Percentiles rank a stretch among this genome's conserved stretches.
Conservation (phyloP, 129 eudicot genomes). For the Lactuca saligna region DNA sequence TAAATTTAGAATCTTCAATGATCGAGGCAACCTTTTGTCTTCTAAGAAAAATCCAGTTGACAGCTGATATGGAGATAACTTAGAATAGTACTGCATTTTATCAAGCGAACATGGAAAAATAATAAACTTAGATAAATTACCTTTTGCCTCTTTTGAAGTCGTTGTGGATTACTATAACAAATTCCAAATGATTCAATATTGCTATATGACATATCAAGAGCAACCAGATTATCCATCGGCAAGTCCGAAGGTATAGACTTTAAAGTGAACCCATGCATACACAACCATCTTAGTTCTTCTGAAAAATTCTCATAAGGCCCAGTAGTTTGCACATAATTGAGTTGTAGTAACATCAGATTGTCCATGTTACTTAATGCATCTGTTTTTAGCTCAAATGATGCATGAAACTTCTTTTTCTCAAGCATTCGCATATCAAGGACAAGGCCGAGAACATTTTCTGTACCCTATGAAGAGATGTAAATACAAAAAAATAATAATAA, state of each 20-base stretch:
- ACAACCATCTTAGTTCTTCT: slow-evolving; percentile 29
- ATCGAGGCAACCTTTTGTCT: neutral
- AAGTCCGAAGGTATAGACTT: slow-evolving; percentile 13
- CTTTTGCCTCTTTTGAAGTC: no score
- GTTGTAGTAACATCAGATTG: neutral
- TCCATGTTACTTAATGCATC: neutral
- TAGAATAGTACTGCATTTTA: neutral
- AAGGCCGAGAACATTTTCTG: slow-evolving; percentile 26
- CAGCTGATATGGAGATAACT: neutral
- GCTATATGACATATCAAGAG: no score
- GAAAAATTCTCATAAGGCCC: no score
- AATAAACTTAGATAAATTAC: neutral
- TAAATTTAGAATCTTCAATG: no score
- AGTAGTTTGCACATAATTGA: no score
- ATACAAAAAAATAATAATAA: neutral
- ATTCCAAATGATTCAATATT: no score
- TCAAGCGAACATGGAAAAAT: neutral
- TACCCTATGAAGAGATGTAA: slow-evolving; percentile 27
- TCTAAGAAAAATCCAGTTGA: neutral
- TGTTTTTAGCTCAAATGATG: no score
- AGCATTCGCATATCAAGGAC: slow-evolving; percentile 22
- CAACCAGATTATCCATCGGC: slow-evolving; percentile 4
- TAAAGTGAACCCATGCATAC: slow-evolving; percentile 11
- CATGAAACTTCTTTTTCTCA: neutral
- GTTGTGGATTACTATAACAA: no score